Evolutionary conservation across 208 protist species (phyloP).

Genomic region (Acanthamoeba royreba): DNA sequence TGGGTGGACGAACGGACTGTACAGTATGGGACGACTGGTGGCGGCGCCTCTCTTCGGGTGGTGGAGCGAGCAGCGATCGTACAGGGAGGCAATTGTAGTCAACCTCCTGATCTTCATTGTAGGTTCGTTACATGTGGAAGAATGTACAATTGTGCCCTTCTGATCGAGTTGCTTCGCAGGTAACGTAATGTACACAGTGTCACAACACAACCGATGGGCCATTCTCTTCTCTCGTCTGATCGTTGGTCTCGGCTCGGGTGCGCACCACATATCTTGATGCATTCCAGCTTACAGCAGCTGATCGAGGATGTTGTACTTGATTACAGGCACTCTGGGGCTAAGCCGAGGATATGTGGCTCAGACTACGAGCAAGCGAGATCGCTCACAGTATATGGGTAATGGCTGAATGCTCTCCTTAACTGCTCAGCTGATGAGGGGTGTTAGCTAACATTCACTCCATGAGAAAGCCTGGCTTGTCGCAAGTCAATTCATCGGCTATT

Average conservation of each 20-base stretch:
- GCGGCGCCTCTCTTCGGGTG: neutral
- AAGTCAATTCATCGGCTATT: neutral
- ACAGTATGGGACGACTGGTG: neutral
- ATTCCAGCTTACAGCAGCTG: too few species aligned
- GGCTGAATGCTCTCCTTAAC: too few species aligned
- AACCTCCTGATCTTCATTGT: neutral
- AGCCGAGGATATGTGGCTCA: neutral
- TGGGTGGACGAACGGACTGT: neutral
- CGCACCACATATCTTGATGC: neutral
- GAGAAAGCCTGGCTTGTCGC: neutral
- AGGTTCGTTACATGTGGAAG: too few species aligned
- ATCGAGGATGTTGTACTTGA: neutral
- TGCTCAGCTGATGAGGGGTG: too few species aligned
- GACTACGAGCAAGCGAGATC: neutral
- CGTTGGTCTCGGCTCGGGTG: neutral
- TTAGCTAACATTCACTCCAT: neutral
- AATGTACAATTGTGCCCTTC: neutral
- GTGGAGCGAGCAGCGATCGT: neutral
- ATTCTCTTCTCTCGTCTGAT: too few species aligned
- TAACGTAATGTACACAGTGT: too few species aligned
- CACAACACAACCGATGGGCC: too few species aligned
- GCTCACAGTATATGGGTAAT: neutral
- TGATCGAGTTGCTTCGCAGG: neutral
- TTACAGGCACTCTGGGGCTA: neutral
- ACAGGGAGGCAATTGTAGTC: neutral